Evolutionary conservation across 164 flowering plant genomes (phyloP), one percentile per base, ranked within the genome.

Genomic region (Litsea cubeba): DNA sequence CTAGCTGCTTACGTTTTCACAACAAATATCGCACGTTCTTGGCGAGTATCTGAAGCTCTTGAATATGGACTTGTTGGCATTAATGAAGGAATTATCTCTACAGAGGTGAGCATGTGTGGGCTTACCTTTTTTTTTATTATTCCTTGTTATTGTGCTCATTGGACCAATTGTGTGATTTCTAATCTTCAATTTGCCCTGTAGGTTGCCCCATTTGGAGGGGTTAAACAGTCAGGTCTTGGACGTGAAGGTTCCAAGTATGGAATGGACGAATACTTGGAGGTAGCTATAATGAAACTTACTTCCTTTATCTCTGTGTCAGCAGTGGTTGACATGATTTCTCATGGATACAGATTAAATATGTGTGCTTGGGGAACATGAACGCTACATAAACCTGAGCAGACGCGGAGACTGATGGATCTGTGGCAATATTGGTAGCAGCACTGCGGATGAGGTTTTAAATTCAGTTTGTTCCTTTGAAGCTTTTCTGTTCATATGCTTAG

Each of bases 151-250:
- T 35, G 46, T 35, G 46, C 46, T 18, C 20, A 54, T 54, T 14
- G 17, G 20, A 10, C 15, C 18, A 15, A 54, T 54, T 20, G 2
- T 15, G n/a, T 20, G 7, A 20, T 49, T 25, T 50, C 46, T 50
- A 18, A 73, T 50, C 15, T 8, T 64, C 25, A 0, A 12, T 40
- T 18, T 22, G 22, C 50, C 20, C 32, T 81, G 81, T 79, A 93
- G 99, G 99, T 96, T 77, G 99, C 98, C 73, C 99, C 99, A 71
- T 95, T 95, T 83, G 98, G 98, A 75, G 98, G 99, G 46, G 82
- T 91, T 64, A 96, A 96, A 65, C 93, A 96, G 79, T 93, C 98
- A 40, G 99, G 99, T 74, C 95, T 95, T 75, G 99, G 99, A 60
- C 83, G 98, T 69, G 98, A 92, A 83, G 99, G 98, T 68, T 96